Conservation (phyloP, 768 basidiomycete species). For the Leccinum olivaceopallidum region DNA sequence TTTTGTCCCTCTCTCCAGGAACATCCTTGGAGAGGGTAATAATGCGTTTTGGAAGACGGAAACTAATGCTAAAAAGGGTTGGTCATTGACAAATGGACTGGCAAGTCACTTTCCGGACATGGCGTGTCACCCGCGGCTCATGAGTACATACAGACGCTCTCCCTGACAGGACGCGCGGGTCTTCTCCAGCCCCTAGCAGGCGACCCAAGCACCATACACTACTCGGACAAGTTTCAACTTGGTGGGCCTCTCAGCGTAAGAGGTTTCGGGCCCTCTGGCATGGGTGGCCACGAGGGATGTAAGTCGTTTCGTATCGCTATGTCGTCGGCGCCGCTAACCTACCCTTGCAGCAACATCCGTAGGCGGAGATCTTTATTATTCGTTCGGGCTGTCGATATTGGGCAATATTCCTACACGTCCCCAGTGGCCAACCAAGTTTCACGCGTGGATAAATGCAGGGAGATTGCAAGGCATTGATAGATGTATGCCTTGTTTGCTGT, state of each 20-base stretch:
- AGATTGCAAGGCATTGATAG: slow-evolving; percentile 61
- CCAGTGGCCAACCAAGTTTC: slow-evolving; percentile 85
- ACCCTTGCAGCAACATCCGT: slow-evolving; percentile 68
- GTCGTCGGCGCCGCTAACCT: background rate
- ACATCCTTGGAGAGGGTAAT: slow-evolving; percentile 22
- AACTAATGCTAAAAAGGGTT: slow-evolving; percentile 22
- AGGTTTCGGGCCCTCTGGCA: slow-evolving; percentile 68
- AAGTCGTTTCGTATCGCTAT: slow-evolving; percentile 23
- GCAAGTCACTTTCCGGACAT: slow-evolving; percentile 13
- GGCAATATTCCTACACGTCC: slow-evolving; percentile 69
- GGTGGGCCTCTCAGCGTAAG: slow-evolving; percentile 89
- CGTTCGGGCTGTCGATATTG: slow-evolving; percentile 73
- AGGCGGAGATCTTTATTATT: slow-evolving; percentile 83
- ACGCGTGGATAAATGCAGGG: slow-evolving; percentile 82
- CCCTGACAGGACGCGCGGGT: slow-evolving; percentile 72
- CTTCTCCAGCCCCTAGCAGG: slow-evolving; percentile 62
- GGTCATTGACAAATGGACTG: slow-evolving; percentile 23
- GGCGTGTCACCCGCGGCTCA: background rate
- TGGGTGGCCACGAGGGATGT: slow-evolving; percentile 81
- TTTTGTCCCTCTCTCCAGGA: slow-evolving; percentile 10
- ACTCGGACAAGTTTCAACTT: slow-evolving; percentile 88
- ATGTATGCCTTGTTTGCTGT: slow-evolving; percentile 41
- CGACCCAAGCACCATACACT: slow-evolving; percentile 43
- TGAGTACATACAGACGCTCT: slow-evolving; percentile 57
- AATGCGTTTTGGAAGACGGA: slow-evolving; percentile 32